Conservation (phyloP, 768 basidiomycete species). For the Lactarius evosmus region DNA sequence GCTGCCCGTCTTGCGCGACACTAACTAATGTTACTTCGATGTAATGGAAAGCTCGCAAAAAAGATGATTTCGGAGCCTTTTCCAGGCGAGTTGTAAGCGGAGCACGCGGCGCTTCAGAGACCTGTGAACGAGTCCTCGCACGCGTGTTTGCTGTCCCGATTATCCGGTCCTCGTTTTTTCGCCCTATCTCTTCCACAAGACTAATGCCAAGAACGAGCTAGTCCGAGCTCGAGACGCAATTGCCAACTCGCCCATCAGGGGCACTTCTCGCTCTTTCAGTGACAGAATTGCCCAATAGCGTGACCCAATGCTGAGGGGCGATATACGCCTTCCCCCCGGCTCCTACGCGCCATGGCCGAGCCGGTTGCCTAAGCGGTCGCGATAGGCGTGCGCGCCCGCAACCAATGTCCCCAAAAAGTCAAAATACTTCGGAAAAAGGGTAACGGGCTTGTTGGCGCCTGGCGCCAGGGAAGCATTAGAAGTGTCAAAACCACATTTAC, state of each 20-base stretch:
- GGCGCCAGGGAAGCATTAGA: conserved; percentile 2
- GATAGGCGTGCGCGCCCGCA: neutral
- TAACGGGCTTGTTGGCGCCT: conserved; percentile 13
- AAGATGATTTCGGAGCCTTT: neutral
- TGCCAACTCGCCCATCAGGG: neutral
- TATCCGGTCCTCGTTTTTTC: neutral
- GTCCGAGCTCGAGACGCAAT: neutral
- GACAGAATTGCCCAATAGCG: neutral
- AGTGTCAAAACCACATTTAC: conserved; percentile 16
- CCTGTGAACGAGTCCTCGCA: neutral
- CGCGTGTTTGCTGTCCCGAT: neutral
- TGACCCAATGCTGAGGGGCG: neutral
- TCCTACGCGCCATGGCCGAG: neutral
- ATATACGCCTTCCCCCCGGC: neutral
- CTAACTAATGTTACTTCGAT: neutral
- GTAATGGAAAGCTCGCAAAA: neutral
- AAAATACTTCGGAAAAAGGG: conserved; percentile 13
- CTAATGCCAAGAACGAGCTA: neutral
- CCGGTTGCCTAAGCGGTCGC: conserved; percentile 21
- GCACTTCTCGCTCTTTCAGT: neutral
- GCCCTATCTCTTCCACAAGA: neutral
- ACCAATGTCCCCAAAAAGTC: conserved; percentile 14
- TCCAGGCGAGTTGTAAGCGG: neutral
- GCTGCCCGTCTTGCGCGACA: neutral
- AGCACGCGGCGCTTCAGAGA: neutral